These are phyloP conservation scores for Achaetomium macrosporum DNA, from an alignment of 2,329 filamentous ascomycete genomes.

Conservation along the genomic window DNA sequence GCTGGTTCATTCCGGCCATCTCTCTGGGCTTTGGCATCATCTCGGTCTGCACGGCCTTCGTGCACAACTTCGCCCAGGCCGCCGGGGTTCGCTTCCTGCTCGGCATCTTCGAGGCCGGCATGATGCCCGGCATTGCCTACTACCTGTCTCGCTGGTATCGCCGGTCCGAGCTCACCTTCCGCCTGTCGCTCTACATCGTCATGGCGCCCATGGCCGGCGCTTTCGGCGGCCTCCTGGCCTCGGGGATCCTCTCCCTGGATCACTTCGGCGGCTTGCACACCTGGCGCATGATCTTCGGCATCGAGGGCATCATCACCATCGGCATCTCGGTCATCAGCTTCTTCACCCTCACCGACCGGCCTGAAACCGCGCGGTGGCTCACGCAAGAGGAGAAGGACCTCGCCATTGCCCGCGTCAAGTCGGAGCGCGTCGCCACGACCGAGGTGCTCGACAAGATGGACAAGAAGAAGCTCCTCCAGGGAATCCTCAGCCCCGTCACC, in stretches of 20 bases:
- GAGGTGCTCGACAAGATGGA: constrained; percentile 50
- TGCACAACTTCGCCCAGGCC: constrained; percentile 40
- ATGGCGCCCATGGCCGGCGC: constrained; percentile 59
- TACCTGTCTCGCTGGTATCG: constrained; percentile 59
- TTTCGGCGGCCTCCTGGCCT: constrained; percentile 58
- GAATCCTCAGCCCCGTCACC: constrained; percentile 57
- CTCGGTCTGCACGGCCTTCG: constrained; percentile 54
- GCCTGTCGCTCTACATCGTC: constrained; percentile 56
- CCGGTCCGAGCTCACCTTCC: constrained; percentile 55
- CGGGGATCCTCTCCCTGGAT: constrained; percentile 54
- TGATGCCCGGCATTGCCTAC: constrained; percentile 57
- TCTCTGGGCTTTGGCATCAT: constrained; percentile 51
- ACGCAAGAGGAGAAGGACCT: constrained; percentile 56
- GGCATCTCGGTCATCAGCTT: constrained; percentile 50
- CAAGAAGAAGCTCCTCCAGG: constrained; percentile 48
- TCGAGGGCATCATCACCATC: constrained; percentile 59
- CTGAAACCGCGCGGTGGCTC: constrained; percentile 61
- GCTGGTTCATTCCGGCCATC: constrained; percentile 54
- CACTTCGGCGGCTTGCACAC: constrained; percentile 48
- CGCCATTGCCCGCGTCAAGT: constrained; percentile 53
- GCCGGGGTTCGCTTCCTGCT: constrained; percentile 54
- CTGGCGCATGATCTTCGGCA: constrained; percentile 67
- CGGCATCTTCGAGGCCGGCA: constrained; percentile 57
- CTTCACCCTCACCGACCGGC: constrained; percentile 59
- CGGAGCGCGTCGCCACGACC: constrained; percentile 52